phyloP scores from a whole-genome alignment of 2,329 filamentous ascomycete genomes.

The Alternaria consortialis region DNA sequence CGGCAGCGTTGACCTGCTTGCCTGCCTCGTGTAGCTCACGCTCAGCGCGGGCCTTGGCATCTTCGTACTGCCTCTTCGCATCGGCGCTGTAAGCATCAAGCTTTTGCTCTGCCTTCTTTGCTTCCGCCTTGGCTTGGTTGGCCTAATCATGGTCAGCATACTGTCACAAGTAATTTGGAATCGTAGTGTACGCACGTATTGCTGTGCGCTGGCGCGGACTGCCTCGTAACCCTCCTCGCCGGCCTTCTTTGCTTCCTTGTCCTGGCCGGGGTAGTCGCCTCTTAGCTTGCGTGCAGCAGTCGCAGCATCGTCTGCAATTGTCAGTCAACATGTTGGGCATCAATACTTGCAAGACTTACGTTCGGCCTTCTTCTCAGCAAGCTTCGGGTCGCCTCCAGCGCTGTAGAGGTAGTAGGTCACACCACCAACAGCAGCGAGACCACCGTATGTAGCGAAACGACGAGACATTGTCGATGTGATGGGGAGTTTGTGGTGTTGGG shows the following conservation, averaged over 20 bases:
- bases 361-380: conserved; percentile 86
- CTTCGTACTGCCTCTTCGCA: conserved; percentile 69
- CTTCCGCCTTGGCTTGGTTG: conserved; percentile 57
- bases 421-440: conserved; percentile 63
- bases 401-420: conserved; percentile 89
- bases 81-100: conserved; percentile 61
- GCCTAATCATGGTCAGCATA: conserved; percentile 42
- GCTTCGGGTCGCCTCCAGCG: conserved; percentile 81
- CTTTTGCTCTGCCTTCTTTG: conserved; percentile 70
- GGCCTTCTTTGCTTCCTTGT: conserved; percentile 70
- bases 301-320: conserved; percentile 75
- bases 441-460: conserved; percentile 38
- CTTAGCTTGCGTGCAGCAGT: conserved; percentile 72
- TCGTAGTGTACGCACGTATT: conserved; percentile 35
- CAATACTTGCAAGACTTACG: conserved; percentile 62
- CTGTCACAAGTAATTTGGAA: neutral
- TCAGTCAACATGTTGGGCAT: neutral
- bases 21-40: conserved; percentile 51
- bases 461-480: conserved; percentile 39
- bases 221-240: conserved; percentile 61
- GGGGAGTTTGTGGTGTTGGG: conserved; percentile 5
- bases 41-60: conserved; percentile 68
- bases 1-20: conserved; percentile 59
- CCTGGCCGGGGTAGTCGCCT: conserved; percentile 69
- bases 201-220: conserved; percentile 57